These are phyloP conservation scores for Cutaneotrichosporon dermatis DNA, from an alignment of 1,284 basidiomycete genomes.

Conservation along the genomic window DNA sequence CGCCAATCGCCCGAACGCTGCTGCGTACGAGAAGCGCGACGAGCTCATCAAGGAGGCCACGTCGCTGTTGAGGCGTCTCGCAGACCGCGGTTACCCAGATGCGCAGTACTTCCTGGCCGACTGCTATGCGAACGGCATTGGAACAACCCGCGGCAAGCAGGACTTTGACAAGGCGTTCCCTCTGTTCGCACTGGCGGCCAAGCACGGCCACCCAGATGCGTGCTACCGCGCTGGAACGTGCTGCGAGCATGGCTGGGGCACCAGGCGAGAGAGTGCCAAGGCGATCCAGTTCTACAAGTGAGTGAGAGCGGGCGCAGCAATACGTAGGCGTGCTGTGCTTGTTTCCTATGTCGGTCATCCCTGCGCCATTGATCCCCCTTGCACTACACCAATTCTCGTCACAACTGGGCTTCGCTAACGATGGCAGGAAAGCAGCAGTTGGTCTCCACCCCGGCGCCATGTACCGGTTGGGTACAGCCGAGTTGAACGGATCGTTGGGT, in stretches of 20 bases:
- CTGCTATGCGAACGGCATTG: conserved; percentile 95
- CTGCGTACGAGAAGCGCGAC: conserved; percentile 81
- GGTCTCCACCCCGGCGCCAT: conserved; percentile 89
- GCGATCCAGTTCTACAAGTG: conserved; percentile 81
- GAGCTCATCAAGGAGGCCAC: conserved; percentile 83
- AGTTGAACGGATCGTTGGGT: conserved; percentile 92
- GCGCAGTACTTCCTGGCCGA: conserved; percentile 97
- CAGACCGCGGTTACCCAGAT: conserved; percentile 87
- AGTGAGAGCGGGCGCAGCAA: conserved; percentile 19
- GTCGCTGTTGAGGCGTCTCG: conserved; percentile 77
- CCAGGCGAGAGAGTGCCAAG: conserved; percentile 83
- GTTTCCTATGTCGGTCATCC: too few species aligned
- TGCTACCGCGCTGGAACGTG: conserved; percentile 95
- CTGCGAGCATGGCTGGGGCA: conserved; percentile 99
- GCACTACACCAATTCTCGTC: too few species aligned
- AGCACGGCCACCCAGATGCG: conserved; percentile 96
- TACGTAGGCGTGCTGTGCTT: not conserved
- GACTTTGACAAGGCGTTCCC: conserved; percentile 97
- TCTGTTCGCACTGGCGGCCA: conserved; percentile 90
- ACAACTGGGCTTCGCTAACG: not conserved
- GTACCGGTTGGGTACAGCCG: conserved; percentile 92
- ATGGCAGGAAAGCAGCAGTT: conserved; percentile 74
- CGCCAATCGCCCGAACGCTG: conserved; percentile 55
- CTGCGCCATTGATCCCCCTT: too few species aligned
- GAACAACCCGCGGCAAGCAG: conserved; percentile 78